These are phyloP conservation scores for Boletus edulis DNA, from an alignment of 768 basidiomycete genomes.

Conservation along the genomic window DNA sequence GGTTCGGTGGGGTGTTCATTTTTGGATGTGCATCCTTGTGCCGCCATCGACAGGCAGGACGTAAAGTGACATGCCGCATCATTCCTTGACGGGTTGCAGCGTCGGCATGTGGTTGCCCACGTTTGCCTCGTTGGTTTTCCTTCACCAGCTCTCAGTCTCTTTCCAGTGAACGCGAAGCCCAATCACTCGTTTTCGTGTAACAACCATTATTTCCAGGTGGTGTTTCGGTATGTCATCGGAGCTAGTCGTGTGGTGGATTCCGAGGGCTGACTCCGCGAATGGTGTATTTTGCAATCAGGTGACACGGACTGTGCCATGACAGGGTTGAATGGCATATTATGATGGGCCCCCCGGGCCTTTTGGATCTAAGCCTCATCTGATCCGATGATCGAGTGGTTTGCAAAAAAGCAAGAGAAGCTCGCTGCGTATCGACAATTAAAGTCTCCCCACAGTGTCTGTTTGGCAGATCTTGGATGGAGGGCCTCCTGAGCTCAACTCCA, in stretches of 20 bases:
- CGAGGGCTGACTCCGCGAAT: constrained; percentile 1
- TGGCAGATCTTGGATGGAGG: constrained; percentile 3
- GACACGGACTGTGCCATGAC: not conserved
- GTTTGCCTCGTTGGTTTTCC: not conserved
- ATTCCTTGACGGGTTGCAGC: constrained; percentile 12
- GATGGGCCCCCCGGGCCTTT: not conserved
- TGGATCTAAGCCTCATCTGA: constrained; percentile 1
- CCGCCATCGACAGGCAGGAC: constrained; percentile 18
- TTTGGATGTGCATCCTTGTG: constrained; percentile 4
- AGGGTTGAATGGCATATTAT: not conserved
- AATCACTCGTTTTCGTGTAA: not conserved
- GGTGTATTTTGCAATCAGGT: not conserved
- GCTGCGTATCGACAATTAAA: not conserved
- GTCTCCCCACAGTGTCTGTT: not conserved
- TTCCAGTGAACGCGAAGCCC: not conserved
- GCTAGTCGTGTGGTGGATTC: constrained; percentile 3
- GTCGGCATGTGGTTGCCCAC: constrained; percentile 18
- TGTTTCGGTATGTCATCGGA: constrained; percentile 10
- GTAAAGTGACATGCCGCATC: constrained; percentile 27
- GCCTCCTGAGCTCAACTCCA: not conserved
- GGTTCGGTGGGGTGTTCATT: constrained; percentile 11
- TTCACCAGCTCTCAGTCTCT: not conserved
- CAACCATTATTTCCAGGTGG: not conserved
- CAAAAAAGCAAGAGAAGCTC: not conserved
- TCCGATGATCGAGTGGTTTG: constrained; percentile 1